These are phyloP conservation scores for Orobanche coerulescens DNA, from an alignment of 257 asterid genomes.

Conservation along the genomic window DNA sequence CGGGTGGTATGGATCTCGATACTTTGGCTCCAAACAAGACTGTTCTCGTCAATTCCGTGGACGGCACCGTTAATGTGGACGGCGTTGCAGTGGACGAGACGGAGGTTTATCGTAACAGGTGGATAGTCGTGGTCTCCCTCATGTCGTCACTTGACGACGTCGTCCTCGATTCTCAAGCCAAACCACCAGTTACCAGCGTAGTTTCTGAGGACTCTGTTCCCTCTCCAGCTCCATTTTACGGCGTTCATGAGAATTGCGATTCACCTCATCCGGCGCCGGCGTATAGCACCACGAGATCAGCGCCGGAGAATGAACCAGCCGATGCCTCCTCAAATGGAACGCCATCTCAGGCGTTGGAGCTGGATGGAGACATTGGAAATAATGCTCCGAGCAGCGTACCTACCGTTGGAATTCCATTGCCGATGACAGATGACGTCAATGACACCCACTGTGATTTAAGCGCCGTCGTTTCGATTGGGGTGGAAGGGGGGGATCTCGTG, in stretches of 20 bases:
- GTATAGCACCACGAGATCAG: neutral
- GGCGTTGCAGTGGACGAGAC: conserved; percentile 35
- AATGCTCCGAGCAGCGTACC: neutral
- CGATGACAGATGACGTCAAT: conserved; percentile 1
- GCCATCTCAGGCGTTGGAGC: conserved; percentile 23
- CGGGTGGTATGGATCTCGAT: conserved; percentile 22
- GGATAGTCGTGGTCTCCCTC: conserved; percentile 55
- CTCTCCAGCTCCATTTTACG: conserved; percentile 22
- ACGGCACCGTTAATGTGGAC: conserved; percentile 34
- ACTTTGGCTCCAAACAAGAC: conserved; percentile 49
- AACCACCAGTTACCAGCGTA: conserved; percentile 1
- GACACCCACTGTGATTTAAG: conserved; percentile 25
- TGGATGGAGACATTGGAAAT: neutral
- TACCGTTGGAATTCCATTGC: conserved; percentile 10
- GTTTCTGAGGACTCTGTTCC: neutral
- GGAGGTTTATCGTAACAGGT: conserved; percentile 57
- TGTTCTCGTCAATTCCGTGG: conserved; percentile 24
- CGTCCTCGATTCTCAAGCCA: conserved; percentile 7
- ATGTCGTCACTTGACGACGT: conserved; percentile 40
- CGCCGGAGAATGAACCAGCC: neutral
- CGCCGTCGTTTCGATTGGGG: conserved; percentile 23
- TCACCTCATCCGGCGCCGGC: neutral
- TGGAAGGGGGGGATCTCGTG: conserved; percentile 45
- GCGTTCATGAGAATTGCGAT: neutral
- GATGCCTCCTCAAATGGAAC: neutral